These are phyloP conservation scores for Fusarium sp. DNA, from an alignment of 2,329 filamentous ascomycete species.

Conservation along the genomic window DNA sequence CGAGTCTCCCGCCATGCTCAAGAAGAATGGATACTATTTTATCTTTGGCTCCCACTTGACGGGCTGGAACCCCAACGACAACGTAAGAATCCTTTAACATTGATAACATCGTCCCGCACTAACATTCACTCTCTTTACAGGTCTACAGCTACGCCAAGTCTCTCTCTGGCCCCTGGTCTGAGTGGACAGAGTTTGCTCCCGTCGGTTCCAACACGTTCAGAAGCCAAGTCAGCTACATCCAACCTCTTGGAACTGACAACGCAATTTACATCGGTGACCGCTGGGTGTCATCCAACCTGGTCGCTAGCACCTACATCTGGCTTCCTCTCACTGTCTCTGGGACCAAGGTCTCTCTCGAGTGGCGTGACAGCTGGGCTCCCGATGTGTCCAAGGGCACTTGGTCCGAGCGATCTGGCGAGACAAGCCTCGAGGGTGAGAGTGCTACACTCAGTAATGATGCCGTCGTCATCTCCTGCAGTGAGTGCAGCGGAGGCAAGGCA, in stretches of 20 bases:
- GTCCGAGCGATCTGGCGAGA: slow-evolving; percentile 57
- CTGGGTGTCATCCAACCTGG: slow-evolving; percentile 70
- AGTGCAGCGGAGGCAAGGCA: slow-evolving; percentile 60
- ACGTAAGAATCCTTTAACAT: slow-evolving; percentile 49
- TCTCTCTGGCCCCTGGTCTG: slow-evolving; percentile 69
- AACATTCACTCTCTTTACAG: slow-evolving; percentile 17
- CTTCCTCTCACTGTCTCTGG: slow-evolving; percentile 66
- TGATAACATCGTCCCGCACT: neutral
- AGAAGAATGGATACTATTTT: slow-evolving; percentile 69
- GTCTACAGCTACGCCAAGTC: slow-evolving; percentile 67
- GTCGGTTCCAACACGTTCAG: slow-evolving; percentile 66
- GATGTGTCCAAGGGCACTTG: slow-evolving; percentile 57
- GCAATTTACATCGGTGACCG: slow-evolving; percentile 75
- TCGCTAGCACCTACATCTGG: slow-evolving; percentile 72
- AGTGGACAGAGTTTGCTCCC: slow-evolving; percentile 69
- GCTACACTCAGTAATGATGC: slow-evolving; percentile 59
- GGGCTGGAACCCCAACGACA: slow-evolving; percentile 72
- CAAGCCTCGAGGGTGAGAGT: slow-evolving; percentile 62
- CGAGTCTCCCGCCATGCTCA: slow-evolving; percentile 72
- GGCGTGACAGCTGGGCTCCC: slow-evolving; percentile 66
- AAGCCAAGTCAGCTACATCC: slow-evolving; percentile 70
- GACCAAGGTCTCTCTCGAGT: slow-evolving; percentile 60
- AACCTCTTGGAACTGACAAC: slow-evolving; percentile 52
- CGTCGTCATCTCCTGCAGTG: slow-evolving; percentile 56
- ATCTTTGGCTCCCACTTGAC: slow-evolving; percentile 71